Conservation (phyloP, 257 asterid genomes). For the Lycium barbarum region DNA sequence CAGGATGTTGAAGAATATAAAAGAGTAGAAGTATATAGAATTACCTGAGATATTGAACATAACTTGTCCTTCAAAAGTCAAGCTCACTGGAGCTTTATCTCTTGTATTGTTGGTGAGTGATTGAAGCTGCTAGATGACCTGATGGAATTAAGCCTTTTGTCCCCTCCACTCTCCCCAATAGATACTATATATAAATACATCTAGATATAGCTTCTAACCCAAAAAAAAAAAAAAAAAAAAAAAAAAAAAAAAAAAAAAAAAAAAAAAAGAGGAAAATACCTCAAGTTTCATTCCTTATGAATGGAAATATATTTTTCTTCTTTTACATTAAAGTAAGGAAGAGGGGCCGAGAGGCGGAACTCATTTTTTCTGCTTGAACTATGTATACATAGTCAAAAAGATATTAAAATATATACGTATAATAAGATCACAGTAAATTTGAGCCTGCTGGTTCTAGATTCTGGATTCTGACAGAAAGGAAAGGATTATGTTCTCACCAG, state of each 20-base stretch:
- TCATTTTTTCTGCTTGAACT: too few relatives aligned
- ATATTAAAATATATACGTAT: not conserved
- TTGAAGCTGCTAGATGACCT: constrained; percentile 96
- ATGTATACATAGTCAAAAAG: not conserved
- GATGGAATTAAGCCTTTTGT: constrained; percentile 39
- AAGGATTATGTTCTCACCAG: constrained; percentile 53
- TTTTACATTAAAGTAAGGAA: not conserved
- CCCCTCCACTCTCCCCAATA: not conserved
- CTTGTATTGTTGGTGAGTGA: constrained; percentile 63
- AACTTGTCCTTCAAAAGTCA: not conserved
- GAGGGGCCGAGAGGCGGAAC: too few relatives aligned
- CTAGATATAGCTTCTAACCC: not conserved
- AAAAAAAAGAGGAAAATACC: not conserved
- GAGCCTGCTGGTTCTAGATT: too few relatives aligned
- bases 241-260: too few relatives aligned
- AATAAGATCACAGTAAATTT: too few relatives aligned
- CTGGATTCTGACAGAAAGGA: not conserved
- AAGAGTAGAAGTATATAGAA: not conserved
- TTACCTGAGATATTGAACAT: not conserved
- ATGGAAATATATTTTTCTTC: not conserved
- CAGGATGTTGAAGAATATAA: not conserved
- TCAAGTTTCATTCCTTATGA: not conserved
- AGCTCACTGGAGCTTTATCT: not conserved
- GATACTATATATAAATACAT: too few relatives aligned
- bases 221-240: too few relatives aligned